phyloP scores from a whole-genome alignment of 148 eudicot genomes.

The Vaccinium myrtillus region DNA sequence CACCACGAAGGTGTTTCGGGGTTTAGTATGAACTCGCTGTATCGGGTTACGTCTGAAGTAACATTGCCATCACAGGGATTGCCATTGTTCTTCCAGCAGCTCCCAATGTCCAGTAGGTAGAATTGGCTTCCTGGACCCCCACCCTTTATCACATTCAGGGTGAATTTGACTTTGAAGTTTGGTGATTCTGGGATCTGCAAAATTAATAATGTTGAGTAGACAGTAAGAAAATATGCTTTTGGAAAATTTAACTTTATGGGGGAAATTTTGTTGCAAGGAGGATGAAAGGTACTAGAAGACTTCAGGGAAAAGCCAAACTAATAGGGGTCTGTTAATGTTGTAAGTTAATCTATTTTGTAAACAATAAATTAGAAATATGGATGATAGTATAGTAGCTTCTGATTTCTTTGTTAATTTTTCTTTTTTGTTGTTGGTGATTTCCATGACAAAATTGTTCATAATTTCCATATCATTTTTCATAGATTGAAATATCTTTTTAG shows the following conservation, averaged over 20 bases:
- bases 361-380: not conserved
- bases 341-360: too few species aligned
- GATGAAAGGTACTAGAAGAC: not conserved
- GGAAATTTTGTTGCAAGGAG: not conserved
- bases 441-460: too few species aligned
- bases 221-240: not conserved
- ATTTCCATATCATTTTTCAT: not conserved
- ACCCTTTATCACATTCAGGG: constrained; percentile 42
- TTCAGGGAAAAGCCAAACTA: not conserved
- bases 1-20: constrained; percentile 49
- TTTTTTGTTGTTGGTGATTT: too few species aligned
- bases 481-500: too few species aligned
- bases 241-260: not conserved
- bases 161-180: constrained; percentile 48
- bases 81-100: constrained; percentile 69
- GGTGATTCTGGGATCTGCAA: constrained; percentile 47
- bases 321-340: too few species aligned
- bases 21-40: constrained; percentile 58
- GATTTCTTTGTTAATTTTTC: too few species aligned
- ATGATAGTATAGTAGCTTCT: too few species aligned
- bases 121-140: constrained; percentile 54
- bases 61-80: constrained; percentile 46
- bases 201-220: not conserved
- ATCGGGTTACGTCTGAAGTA: constrained; percentile 50
- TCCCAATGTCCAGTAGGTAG: constrained; percentile 59